Conservation (phyloP, 768 basidiomycete species). For the Rhizopogon vesiculosus region DNA sequence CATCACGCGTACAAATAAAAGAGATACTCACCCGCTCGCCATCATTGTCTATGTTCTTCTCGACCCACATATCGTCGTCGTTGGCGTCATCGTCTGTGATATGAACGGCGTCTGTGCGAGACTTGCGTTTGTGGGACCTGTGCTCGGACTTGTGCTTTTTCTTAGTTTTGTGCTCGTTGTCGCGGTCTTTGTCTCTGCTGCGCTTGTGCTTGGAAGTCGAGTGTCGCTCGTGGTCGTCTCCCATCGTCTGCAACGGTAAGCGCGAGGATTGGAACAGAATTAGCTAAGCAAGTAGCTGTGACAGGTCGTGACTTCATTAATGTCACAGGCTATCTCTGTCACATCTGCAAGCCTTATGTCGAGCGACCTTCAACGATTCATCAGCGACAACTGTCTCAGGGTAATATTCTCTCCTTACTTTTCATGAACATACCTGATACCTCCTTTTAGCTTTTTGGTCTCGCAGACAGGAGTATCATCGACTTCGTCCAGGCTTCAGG, state of each 20-base stretch:
- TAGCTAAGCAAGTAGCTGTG: not conserved
- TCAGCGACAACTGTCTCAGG: slow-evolving; percentile 72
- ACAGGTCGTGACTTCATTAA: not conserved
- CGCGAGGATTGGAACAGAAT: too few relatives aligned
- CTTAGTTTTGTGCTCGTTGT: slow-evolving; percentile 43
- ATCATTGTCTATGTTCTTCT: slow-evolving; percentile 80
- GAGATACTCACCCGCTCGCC: slow-evolving; percentile 58
- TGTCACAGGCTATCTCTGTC: not conserved
- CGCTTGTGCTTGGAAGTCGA: slow-evolving; percentile 22
- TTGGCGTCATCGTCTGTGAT: slow-evolving; percentile 70
- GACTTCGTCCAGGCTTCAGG: slow-evolving; percentile 88
- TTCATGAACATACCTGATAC: not conserved
- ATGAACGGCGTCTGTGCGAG: slow-evolving; percentile 24
- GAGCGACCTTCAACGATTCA: slow-evolving; percentile 61
- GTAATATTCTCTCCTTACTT: slow-evolving; percentile 33
- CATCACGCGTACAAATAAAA: not conserved
- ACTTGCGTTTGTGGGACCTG: slow-evolving; percentile 31
- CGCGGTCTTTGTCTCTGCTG: slow-evolving; percentile 25
- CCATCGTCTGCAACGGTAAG: slow-evolving; percentile 13
- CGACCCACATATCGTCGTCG: slow-evolving; percentile 79
- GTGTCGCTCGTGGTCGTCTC: slow-evolving; percentile 10
- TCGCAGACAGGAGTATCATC: slow-evolving; percentile 78
- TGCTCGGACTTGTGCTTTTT: slow-evolving; percentile 51
- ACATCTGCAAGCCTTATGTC: slow-evolving; percentile 38
- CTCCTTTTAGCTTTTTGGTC: slow-evolving; percentile 65